phyloP scores from a whole-genome alignment of 2,329 filamentous ascomycete species.

The Xylariomycetidae sp. region DNA sequence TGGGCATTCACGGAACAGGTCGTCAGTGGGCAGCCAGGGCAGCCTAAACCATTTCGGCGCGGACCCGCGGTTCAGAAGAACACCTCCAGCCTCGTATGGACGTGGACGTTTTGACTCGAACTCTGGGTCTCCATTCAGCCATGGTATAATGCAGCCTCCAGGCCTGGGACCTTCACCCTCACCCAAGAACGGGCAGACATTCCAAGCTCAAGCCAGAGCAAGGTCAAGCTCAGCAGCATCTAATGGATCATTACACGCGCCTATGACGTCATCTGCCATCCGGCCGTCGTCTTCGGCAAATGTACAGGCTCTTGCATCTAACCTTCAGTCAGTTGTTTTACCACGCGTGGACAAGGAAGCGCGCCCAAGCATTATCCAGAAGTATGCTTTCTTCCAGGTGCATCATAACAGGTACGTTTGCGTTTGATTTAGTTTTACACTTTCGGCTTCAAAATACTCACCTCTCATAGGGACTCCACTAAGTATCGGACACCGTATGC shows the following conservation, averaged over 20 bases:
- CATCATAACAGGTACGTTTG: conserved; percentile 49
- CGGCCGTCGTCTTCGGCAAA: conserved; percentile 30
- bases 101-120: conserved; percentile 22
- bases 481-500: conserved; percentile 57
- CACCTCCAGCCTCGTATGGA: conserved; percentile 27
- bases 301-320: conserved; percentile 21
- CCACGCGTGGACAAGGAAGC: conserved; percentile 13
- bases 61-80: conserved; percentile 26
- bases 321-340: conserved; percentile 17
- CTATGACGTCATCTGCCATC: conserved; percentile 30
- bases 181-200: conserved; percentile 27
- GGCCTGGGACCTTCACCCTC: conserved; percentile 27
- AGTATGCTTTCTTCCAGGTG: conserved; percentile 53
- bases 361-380: conserved; percentile 39
- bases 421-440: not conserved
- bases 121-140: conserved; percentile 28
- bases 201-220: conserved; percentile 28
- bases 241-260: conserved; percentile 26
- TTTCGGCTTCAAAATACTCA: conserved; percentile 18
- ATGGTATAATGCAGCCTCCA: conserved; percentile 26
- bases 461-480: conserved; percentile 38
- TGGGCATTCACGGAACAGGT: conserved; percentile 22
- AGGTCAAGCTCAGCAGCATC: conserved; percentile 27
- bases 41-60: conserved; percentile 23
- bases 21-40: conserved; percentile 19